Evolutionary conservation across 2,329 filamentous ascomycete species (phyloP), one percentile per base, ranked within the genome.

Genomic region (Colletotrichum cuscutae): DNA sequence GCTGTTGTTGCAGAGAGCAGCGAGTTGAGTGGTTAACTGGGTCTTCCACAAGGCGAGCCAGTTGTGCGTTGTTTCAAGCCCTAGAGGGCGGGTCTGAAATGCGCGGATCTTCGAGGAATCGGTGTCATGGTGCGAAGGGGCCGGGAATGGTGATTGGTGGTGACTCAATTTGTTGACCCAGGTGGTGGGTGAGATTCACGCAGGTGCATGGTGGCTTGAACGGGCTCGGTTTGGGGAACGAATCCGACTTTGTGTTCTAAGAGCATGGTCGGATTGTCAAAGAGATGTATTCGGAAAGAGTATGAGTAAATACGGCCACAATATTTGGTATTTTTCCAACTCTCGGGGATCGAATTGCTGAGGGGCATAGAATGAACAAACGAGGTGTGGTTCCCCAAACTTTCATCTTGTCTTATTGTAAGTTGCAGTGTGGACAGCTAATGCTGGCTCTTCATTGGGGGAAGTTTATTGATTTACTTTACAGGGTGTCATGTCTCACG

Each of bases 11-110:
- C 8, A 2, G 32, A 2, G 1, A 0, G 1, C 0, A 19, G 1
- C 0, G 1, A 8, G 3, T 12, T 30, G 4, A 4, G 22, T 1
- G 1, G 1, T 2, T 46, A 65, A 56, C 5, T 42, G 28, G 3
- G 0, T 4, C 4, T 7, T 0, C 9, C 8, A 0, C 1, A 15
- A 0, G 5, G 7, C 30, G 9, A 6, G 11, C 9, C 4, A n/a
- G 62, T 19, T 56, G 49, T 64, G 61, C 9, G 49, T 13, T 6
- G 30, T 64, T 54, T 30, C 62, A 57, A 64, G 26, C 35, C 62
- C 52, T 37, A 57, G 15, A n/a, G 42, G 19, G 42, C 42, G 42
- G 42, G 42, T n/a, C 42, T 11, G 19, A 49, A 1, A 19, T 62
- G 52, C 19, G 32, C 42, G 53, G 62, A 5, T 42, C 59, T n/a